Evolutionary conservation across 2,329 filamentous ascomycete genomes (phyloP).

Genomic region (Aureobasidium sp.): DNA sequence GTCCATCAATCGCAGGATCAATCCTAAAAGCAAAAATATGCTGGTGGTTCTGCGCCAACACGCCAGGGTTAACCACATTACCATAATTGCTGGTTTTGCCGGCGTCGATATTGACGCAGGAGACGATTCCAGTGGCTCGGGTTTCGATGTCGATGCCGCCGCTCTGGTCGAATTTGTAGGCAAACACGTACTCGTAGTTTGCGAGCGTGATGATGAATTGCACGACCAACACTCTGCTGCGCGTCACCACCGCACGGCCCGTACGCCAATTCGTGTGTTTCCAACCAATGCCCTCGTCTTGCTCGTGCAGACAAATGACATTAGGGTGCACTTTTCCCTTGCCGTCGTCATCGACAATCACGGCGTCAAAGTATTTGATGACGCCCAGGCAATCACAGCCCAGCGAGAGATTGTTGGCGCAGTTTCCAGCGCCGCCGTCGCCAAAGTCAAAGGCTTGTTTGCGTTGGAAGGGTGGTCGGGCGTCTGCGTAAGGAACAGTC

Average conservation of each 20-base stretch:
- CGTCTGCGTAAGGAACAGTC: constrained; percentile 36
- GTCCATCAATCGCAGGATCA: constrained; percentile 55
- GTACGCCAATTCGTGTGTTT: constrained; percentile 66
- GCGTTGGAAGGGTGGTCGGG: constrained; percentile 55
- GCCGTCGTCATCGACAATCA: constrained; percentile 48
- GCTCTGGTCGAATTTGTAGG: constrained; percentile 57
- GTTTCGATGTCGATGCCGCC: constrained; percentile 56
- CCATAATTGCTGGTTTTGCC: constrained; percentile 40
- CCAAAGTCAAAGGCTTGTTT: constrained; percentile 68
- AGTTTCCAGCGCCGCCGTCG: constrained; percentile 58
- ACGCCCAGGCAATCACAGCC: constrained; percentile 62
- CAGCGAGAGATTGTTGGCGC: constrained; percentile 59
- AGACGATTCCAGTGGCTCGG: constrained; percentile 61
- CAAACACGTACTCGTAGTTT: constrained; percentile 66
- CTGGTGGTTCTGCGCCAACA: constrained; percentile 63
- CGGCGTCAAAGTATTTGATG: constrained; percentile 49
- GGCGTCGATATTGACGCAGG: constrained; percentile 53
- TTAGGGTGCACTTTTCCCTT: constrained; percentile 49
- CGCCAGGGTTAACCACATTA: constrained; percentile 57
- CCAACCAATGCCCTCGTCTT: constrained; percentile 63
- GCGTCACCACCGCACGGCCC: constrained; percentile 53
- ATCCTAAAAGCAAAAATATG: constrained; percentile 61
- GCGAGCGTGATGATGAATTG: constrained; percentile 63
- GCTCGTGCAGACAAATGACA: constrained; percentile 61
- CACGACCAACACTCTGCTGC: constrained; percentile 56